phyloP scores from a whole-genome alignment of 2,329 filamentous ascomycete species.

The Apiospora arundinis region DNA sequence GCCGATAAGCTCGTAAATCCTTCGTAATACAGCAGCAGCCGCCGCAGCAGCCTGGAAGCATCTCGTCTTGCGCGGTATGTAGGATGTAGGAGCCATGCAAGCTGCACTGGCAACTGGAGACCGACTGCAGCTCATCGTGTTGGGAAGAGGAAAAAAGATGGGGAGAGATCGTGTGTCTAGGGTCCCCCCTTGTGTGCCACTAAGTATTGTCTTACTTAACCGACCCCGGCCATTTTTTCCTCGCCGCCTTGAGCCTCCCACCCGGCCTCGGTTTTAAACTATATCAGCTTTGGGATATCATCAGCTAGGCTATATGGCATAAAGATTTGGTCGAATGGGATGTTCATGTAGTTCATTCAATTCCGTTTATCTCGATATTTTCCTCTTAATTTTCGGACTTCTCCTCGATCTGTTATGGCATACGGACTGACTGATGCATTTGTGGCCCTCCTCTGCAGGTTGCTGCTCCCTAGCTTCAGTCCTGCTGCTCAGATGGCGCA shows the following conservation, averaged over 20 bases:
- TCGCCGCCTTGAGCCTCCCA: neutral
- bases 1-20: slow-evolving; percentile 9
- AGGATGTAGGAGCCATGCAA: neutral
- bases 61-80: neutral
- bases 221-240: neutral
- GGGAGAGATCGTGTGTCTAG: slow-evolving; percentile 6
- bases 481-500: slow-evolving; percentile 8
- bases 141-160: neutral
- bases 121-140: slow-evolving; percentile 12
- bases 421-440: too few relatives aligned
- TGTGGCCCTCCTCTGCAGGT: neutral
- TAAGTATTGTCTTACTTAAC: slow-evolving; percentile 3
- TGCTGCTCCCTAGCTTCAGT: neutral
- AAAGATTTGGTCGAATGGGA: too few relatives aligned
- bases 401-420: too few relatives aligned
- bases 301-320: too few relatives aligned
- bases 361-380: too few relatives aligned
- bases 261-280: too few relatives aligned
- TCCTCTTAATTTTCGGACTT: too few relatives aligned
- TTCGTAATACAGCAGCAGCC: neutral
- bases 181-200: slow-evolving; percentile 1
- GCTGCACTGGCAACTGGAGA: neutral
- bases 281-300: too few relatives aligned
- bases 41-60: neutral
- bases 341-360: too few relatives aligned